Conservation (phyloP, 2,329 filamentous ascomycete species). For the Dactylella cylindrospora region DNA sequence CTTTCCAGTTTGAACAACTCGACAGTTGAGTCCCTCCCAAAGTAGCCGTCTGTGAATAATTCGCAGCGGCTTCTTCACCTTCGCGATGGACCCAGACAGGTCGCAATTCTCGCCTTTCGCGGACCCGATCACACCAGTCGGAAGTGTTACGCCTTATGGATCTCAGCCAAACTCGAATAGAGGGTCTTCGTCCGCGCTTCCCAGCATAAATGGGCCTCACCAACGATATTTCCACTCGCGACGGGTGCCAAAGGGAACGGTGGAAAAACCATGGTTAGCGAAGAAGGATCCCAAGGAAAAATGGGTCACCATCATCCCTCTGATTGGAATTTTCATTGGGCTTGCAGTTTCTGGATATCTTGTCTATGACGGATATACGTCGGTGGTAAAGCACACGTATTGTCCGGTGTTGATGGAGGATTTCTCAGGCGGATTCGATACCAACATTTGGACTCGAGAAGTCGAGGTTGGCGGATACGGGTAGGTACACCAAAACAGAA, state of each 20-base stretch:
- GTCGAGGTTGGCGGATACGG: constrained; percentile 74
- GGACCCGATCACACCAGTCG: constrained; percentile 45
- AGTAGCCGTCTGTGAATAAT: constrained; percentile 1
- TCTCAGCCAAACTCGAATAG: constrained; percentile 39
- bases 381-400: constrained; percentile 73
- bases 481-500: no score
- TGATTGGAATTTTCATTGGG: constrained; percentile 70
- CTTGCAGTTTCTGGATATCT: constrained; percentile 69
- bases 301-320: constrained; percentile 79
- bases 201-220: constrained; percentile 48
- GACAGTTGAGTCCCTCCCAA: no score
- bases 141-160: constrained; percentile 34
- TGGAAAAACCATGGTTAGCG: constrained; percentile 76
- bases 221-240: constrained; percentile 72
- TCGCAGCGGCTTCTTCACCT: neutral
- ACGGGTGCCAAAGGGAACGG: constrained; percentile 68
- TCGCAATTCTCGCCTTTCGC: constrained; percentile 44
- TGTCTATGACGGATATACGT: constrained; percentile 71
- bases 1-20: no score
- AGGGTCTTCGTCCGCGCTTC: constrained; percentile 42
- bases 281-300: constrained; percentile 76
- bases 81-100: constrained; percentile 37
- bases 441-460: constrained; percentile 70
- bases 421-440: constrained; percentile 63
- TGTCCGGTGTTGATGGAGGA: constrained; percentile 68